Evolutionary conservation across 1,139 yeast species (phyloP).

Genomic region (Tardiomyces digboiensis): DNA sequence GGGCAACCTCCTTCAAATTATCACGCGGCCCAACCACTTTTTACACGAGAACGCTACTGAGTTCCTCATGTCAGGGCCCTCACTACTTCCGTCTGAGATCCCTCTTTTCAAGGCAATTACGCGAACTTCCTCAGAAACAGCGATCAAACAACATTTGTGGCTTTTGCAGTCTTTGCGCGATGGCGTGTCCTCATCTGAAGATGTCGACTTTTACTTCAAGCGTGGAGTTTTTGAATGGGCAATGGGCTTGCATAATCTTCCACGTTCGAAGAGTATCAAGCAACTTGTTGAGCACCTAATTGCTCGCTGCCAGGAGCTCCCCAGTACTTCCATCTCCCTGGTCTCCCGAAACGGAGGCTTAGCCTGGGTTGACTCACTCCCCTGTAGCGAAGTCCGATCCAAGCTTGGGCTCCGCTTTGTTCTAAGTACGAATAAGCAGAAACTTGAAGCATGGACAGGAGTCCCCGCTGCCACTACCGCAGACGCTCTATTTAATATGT

Average conservation of each 20-base stretch:
- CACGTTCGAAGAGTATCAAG: conserved; percentile 17
- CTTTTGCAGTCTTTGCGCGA: conserved; percentile 39
- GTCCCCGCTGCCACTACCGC: conserved; percentile 2
- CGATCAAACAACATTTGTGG: conserved; percentile 58
- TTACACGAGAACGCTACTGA: conserved; percentile 56
- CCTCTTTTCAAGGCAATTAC: conserved; percentile 52
- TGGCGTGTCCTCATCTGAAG: conserved; percentile 39
- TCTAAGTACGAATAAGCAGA: conserved; percentile 32
- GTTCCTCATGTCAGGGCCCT: conserved; percentile 37
- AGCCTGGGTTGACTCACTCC: conserved; percentile 44
- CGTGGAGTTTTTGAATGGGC: conserved; percentile 60
- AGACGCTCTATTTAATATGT: background rate
- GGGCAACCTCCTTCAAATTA: conserved; percentile 45
- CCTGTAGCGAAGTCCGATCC: background rate
- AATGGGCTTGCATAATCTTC: conserved; percentile 17
- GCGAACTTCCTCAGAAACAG: conserved; percentile 37
- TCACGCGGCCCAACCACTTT: conserved; percentile 60
- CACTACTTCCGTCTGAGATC: conserved; percentile 44
- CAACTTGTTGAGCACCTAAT: conserved; percentile 36
- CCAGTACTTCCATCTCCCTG: conserved; percentile 52
- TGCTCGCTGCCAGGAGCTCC: conserved; percentile 41
- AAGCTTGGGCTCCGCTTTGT: conserved; percentile 54
- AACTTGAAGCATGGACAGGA: conserved; percentile 14
- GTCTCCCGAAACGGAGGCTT: conserved; percentile 56
- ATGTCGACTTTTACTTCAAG: conserved; percentile 42